phyloP scores from a whole-genome alignment of 1,284 basidiomycete genomes.

The Tilletia indica region DNA sequence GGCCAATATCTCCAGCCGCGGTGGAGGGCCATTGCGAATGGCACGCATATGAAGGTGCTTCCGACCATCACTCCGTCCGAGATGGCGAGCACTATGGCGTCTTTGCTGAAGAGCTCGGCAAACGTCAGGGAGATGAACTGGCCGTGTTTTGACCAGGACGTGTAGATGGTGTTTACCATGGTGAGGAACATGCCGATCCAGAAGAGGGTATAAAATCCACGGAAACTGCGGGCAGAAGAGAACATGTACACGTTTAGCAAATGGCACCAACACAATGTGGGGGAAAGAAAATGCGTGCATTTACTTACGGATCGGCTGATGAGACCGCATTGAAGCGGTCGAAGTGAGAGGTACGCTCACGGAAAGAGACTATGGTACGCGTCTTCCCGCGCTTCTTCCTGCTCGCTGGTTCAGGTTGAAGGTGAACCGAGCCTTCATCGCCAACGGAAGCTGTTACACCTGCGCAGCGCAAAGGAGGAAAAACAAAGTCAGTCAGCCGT shows the following conservation, averaged over 20 bases:
- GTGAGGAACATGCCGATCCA: conserved; percentile 51
- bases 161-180: conserved; percentile 49
- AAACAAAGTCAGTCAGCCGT: background rate
- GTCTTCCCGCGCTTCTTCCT: conserved; percentile 21
- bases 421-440: conserved; percentile 38
- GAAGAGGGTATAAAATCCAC: conserved; percentile 54
- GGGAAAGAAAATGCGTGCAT: no score
- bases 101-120: conserved; percentile 80
- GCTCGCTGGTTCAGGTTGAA: conserved; percentile 34
- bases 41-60: conserved; percentile 73
- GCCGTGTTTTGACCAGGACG: conserved; percentile 61
- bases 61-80: conserved; percentile 78
- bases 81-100: conserved; percentile 77
- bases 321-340: conserved; percentile 41
- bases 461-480: background rate
- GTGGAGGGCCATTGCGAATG: conserved; percentile 62
- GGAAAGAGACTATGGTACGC: conserved; percentile 45
- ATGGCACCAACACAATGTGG: background rate
- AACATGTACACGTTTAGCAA: conserved; percentile 12
- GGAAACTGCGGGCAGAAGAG: conserved; percentile 29
- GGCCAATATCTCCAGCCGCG: conserved; percentile 58
- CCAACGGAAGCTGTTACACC: conserved; percentile 32
- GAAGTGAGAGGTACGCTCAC: conserved; percentile 37
- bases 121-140: conserved; percentile 72
- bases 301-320: conserved; percentile 26